These are phyloP conservation scores for Coemansia sp. DNA, from an alignment of 192 early-diverging fungal genomes.

Conservation along the genomic window DNA sequence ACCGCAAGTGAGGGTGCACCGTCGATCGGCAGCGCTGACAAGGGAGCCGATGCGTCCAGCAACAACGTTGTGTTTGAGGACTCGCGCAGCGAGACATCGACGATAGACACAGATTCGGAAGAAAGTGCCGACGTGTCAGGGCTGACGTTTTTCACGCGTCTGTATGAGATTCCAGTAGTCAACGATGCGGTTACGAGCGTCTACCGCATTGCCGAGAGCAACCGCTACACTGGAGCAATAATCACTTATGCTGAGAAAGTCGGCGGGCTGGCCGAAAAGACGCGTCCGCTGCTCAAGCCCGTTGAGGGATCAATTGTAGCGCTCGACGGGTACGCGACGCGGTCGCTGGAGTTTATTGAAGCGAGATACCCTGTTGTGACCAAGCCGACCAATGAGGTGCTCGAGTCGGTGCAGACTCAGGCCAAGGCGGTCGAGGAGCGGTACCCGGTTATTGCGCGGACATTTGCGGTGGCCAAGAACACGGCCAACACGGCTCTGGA, in stretches of 20 bases:
- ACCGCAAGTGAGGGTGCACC: constrained; percentile 7
- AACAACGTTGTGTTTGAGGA: constrained; percentile 41
- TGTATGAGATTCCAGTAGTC: constrained; percentile 58
- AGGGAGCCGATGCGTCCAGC: constrained; percentile 19
- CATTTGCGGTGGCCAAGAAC: constrained; percentile 56
- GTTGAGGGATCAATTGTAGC: constrained; percentile 57
- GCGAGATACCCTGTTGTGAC: constrained; percentile 60
- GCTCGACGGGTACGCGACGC: constrained; percentile 62
- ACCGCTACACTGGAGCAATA: constrained; percentile 43
- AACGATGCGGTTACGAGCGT: constrained; percentile 55
- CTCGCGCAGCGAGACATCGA: constrained; percentile 58
- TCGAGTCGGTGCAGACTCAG: constrained; percentile 55
- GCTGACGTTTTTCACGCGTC: constrained; percentile 53
- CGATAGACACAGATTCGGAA: constrained; percentile 49
- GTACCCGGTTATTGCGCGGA: constrained; percentile 57
- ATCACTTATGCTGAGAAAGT: constrained; percentile 48
- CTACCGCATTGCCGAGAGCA: constrained; percentile 52
- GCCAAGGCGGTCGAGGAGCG: constrained; percentile 37
- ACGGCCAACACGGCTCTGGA: constrained; percentile 60
- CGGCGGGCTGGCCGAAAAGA: constrained; percentile 43
- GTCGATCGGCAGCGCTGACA: constrained; percentile 24
- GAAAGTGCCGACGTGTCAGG: constrained; percentile 32
- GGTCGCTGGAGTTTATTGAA: constrained; percentile 65
- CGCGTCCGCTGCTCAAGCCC: constrained; percentile 47
- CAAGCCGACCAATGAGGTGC: constrained; percentile 62